These are phyloP conservation scores for Psilocybe azurescens DNA, from an alignment of 768 basidiomycete species.

Conservation along the genomic window DNA sequence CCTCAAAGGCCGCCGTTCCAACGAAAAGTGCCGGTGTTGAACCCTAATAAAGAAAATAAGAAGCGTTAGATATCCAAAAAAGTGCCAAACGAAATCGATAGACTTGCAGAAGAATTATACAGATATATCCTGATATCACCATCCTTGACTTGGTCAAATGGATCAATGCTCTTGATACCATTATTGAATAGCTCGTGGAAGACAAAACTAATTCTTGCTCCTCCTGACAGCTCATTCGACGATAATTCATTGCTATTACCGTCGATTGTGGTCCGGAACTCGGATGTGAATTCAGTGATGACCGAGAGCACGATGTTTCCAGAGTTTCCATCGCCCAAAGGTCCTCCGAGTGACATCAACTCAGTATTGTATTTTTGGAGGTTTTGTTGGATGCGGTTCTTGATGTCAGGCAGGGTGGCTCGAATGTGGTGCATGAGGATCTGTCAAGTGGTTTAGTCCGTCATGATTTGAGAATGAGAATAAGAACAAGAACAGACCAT, in stretches of 20 bases:
- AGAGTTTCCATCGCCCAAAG: conserved; percentile 83
- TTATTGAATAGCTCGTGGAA: conserved; percentile 99
- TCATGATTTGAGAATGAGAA: conserved; percentile 5
- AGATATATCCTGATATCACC: conserved; percentile 95
- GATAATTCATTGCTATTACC: conserved; percentile 96
- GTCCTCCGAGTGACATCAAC: conserved; percentile 83
- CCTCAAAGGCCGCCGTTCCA: conserved; percentile 96
- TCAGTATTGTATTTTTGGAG: conserved; percentile 89
- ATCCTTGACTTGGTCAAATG: conserved; percentile 98
- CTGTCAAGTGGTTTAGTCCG: conserved; percentile 40
- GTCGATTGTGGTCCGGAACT: conserved; percentile 96
- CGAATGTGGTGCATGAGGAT: conserved; percentile 99
- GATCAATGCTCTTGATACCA: conserved; percentile 95
- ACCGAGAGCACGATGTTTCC: conserved; percentile 95
- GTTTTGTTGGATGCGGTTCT: conserved; percentile 91
- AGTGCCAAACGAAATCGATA: background rate
- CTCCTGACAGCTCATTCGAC: conserved; percentile 96
- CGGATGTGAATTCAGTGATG: conserved; percentile 97
- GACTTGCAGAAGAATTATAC: conserved; percentile 94
- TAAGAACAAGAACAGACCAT: conserved; percentile 57
- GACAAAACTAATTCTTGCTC: conserved; percentile 98
- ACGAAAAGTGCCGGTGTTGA: conserved; percentile 97
- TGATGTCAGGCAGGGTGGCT: conserved; percentile 97
- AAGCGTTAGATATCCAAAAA: background rate
- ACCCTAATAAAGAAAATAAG: conserved; percentile 55